Evolutionary conservation across 805 yeast species (phyloP).

Genomic region (Candida saitoana): DNA sequence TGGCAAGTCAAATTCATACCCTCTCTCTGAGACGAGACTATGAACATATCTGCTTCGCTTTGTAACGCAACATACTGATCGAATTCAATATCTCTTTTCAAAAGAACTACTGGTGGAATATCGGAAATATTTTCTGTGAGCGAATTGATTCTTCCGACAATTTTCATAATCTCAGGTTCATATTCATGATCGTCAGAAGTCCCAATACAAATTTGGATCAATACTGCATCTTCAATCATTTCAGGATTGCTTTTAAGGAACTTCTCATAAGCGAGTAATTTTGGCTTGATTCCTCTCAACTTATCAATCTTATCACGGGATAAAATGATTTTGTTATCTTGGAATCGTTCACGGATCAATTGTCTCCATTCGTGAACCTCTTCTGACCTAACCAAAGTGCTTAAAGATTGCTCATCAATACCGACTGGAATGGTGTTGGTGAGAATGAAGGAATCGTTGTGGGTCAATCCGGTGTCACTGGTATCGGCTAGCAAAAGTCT

Average conservation of each 20-base stretch:
- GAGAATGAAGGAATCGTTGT: constrained; percentile 52
- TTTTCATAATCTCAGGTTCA: constrained; percentile 68
- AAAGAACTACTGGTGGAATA: constrained; percentile 76
- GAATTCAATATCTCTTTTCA: constrained; percentile 85
- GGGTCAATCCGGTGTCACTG: constrained; percentile 56
- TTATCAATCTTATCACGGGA: constrained; percentile 86
- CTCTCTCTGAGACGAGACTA: constrained; percentile 89
- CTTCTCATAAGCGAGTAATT: constrained; percentile 78
- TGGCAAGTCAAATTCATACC: constrained; percentile 97
- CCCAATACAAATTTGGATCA: constrained; percentile 80
- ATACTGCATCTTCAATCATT: constrained; percentile 61
- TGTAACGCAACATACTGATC: constrained; percentile 85
- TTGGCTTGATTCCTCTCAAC: constrained; percentile 84
- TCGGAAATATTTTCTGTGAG: constrained; percentile 66
- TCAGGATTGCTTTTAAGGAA: constrained; percentile 72
- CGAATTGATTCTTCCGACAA: constrained; percentile 84
- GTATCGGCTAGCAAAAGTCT: constrained; percentile 80
- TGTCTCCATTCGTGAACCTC: constrained; percentile 62
- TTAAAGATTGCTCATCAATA: constrained; percentile 62
- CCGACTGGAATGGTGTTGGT: constrained; percentile 72
- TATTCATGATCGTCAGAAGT: constrained; percentile 52
- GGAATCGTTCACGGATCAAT: constrained; percentile 77
- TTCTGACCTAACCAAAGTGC: constrained; percentile 40
- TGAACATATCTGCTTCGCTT: constrained; percentile 80
- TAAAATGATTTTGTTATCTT: constrained; percentile 63